Base-by-base conservation (phyloP, 2,329 filamentous ascomycete genomes). In the Fusarium denticulatum region DNA sequence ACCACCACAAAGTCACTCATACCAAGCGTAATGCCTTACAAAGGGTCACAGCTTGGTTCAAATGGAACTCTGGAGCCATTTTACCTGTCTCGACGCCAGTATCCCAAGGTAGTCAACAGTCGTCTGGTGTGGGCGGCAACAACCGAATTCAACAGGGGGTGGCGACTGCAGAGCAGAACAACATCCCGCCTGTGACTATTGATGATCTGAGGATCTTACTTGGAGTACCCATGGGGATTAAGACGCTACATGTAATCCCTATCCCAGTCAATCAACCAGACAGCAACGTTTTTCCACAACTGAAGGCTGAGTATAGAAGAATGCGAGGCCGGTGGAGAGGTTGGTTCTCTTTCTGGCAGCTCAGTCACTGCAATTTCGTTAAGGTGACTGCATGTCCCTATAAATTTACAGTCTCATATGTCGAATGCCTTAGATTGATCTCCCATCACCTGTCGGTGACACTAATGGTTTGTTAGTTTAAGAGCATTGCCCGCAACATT, bases 291-390 rank as follows among this genome's bases (percentile, higher is more conserved):
- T 67, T 67, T 2, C 60, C 59, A 10, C 37, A 47, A 15, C 7
- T 64, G n/a, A 61, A 64, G 26, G 14, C n/a, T 13, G 49, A 67
- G 42, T 57, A 64, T 18, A 57, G 15, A n/a, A 64, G 26, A 45
- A 39, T 57, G 15, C 59, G 64, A 32, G 64, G 64, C 7, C 30
- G 24, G 9, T 50, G 20, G 24, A 67, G 50, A 32, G 36, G 42
- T 32, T 64, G 60, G 40, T 43, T 67, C 11, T 67, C 59, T 36
- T 67, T 67, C 36, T 67, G 64, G 60, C 64, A 67, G 52, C 60
- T 64, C 6, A 67, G 50, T 16, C 49, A 67, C 24, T 67, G 64
- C 22, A 57, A 67, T 37, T 67, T 67, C n/a, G 60, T 67, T 16
- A 67, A 64, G 60, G 64, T 67, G 30, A 4, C 24, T 26, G 9